These are phyloP conservation scores for Aspergillus biplanus DNA, from an alignment of 495 filamentous ascomycete species.

Conservation along the genomic window DNA sequence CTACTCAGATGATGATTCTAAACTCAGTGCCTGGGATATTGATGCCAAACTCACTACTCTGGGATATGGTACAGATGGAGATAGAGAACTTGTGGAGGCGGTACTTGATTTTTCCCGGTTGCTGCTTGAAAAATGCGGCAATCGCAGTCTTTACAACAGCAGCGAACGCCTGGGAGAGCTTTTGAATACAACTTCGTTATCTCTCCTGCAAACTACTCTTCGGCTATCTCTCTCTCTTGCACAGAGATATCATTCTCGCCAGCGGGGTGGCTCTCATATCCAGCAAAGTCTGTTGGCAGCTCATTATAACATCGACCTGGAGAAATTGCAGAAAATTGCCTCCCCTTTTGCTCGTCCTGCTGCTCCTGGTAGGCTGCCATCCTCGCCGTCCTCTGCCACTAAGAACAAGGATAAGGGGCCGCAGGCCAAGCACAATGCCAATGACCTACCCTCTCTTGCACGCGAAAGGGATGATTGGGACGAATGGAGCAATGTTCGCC, in stretches of 20 bases:
- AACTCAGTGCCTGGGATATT: constrained; percentile 50
- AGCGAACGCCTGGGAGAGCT: constrained; percentile 85
- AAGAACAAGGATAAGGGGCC: constrained; percentile 78
- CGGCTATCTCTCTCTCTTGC: constrained; percentile 80
- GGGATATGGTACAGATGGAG: constrained; percentile 72
- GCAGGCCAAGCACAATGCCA: constrained; percentile 59
- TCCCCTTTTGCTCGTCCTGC: constrained; percentile 77
- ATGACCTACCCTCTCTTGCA: constrained; percentile 75
- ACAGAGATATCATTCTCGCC: constrained; percentile 86
- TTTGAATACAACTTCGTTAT: constrained; percentile 81
- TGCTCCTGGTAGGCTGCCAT: constrained; percentile 38
- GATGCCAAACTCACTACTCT: constrained; percentile 57
- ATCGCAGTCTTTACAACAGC: constrained; percentile 93
- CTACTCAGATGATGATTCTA: constrained; percentile 44
- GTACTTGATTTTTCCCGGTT: constrained; percentile 84
- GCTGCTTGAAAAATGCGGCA: constrained; percentile 92
- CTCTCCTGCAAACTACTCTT: constrained; percentile 74
- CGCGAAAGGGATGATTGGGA: constrained; percentile 61
- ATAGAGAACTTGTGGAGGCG: constrained; percentile 75
- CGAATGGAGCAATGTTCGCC: constrained; percentile 67
- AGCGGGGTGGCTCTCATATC: constrained; percentile 67
- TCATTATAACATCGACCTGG: constrained; percentile 94
- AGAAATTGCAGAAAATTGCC: constrained; percentile 81
- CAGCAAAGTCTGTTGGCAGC: constrained; percentile 74
- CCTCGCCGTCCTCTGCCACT: constrained; percentile 51